Conservation (phyloP, 345 rosid genomes). For the Noccaea caerulescens region DNA sequence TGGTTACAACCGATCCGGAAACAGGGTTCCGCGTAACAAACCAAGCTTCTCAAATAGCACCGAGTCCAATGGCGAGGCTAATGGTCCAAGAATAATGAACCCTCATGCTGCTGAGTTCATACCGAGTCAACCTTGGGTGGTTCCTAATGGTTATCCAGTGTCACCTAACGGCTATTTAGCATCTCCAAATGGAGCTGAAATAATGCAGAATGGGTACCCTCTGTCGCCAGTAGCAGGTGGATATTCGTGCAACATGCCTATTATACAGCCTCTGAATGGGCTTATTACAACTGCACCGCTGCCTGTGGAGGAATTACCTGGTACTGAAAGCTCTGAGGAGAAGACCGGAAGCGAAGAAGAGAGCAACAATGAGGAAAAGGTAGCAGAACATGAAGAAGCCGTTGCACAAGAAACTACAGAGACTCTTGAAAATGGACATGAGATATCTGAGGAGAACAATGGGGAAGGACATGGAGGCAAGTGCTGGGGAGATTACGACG, state of each 20-base stretch:
- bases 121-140: constrained; percentile 94
- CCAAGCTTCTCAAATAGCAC: constrained; percentile 54
- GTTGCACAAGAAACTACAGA: constrained; percentile 44
- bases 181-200: constrained; percentile 58
- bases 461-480: constrained; percentile 57
- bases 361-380: constrained; percentile 43
- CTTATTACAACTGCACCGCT: constrained; percentile 43
- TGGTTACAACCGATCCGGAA: constrained; percentile 79
- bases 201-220: constrained; percentile 51
- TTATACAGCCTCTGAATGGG: constrained; percentile 59
- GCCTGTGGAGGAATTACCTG: constrained; percentile 49
- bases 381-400: constrained; percentile 48
- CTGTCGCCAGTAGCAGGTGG: constrained; percentile 63
- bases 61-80: constrained; percentile 63
- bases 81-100: constrained; percentile 83
- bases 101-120: constrained; percentile 98
- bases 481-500: constrained; percentile 90
- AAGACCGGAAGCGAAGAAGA: constrained; percentile 51
- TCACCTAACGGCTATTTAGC: constrained; percentile 67
- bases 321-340: constrained; percentile 44
- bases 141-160: constrained; percentile 72
- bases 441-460: constrained; percentile 39
- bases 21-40: constrained; percentile 67
- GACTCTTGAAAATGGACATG: constrained; percentile 49
- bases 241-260: constrained; percentile 44